Conservation (phyloP, 1,284 basidiomycete genomes). For the Rhodotorula mucilaginosa region DNA sequence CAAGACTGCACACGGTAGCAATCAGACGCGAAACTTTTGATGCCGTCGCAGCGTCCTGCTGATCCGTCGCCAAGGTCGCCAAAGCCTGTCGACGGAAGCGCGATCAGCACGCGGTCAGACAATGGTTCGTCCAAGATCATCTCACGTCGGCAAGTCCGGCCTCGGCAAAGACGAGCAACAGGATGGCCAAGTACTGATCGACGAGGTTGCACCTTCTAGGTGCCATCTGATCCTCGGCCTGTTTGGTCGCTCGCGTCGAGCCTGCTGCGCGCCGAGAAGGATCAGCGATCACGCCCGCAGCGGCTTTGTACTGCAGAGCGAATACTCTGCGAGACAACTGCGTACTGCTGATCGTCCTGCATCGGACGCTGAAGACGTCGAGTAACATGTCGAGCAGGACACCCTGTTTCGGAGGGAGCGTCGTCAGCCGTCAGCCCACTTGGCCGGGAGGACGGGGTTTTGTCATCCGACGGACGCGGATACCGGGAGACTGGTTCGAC, state of each 20-base stretch:
- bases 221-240: neutral
- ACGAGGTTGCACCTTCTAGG: conserved; percentile 62
- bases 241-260: neutral
- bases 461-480: conserved; percentile 59
- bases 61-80: conserved; percentile 70
- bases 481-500: conserved; percentile 79
- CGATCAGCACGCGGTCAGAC: neutral
- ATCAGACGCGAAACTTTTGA: conserved; percentile 89
- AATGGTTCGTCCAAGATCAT: neutral
- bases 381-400: conserved; percentile 91
- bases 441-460: no score
- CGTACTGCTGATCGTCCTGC: no score
- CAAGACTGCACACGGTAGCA: conserved; percentile 82
- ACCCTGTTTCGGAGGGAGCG: conserved; percentile 58
- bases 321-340: no score
- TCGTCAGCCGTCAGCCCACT: neutral
- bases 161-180: conserved; percentile 80
- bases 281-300: no score
- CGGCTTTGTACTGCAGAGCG: no score
- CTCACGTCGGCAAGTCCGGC: conserved; percentile 81
- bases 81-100: conserved; percentile 61
- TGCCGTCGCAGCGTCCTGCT: conserved; percentile 62
- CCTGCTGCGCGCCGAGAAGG: neutral
- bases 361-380: conserved; percentile 74
- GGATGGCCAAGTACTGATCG: conserved; percentile 89